Evolutionary conservation across 352 stramenopile genomes (phyloP).

Genomic region (Pythium guiyangense): DNA sequence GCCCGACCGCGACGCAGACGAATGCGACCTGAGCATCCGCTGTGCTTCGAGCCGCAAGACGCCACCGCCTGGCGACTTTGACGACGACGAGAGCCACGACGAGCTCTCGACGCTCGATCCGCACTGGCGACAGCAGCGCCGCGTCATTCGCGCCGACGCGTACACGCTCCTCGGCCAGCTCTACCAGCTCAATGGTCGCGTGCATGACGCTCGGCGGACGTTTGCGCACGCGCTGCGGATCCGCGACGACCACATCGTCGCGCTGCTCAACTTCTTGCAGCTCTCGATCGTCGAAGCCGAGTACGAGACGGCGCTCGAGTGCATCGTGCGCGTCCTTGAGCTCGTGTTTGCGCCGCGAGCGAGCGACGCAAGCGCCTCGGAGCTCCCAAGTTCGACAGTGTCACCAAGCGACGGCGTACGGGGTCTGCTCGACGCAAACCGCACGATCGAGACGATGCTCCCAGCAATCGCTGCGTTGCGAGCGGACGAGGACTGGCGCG

Average conservation of each 20-base stretch:
- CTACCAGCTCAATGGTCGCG: conserved; percentile 32
- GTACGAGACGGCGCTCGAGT: conserved; percentile 35
- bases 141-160: conserved; percentile 35
- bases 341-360: conserved; percentile 9
- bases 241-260: conserved; percentile 32
- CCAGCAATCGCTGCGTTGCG: conserved; percentile 10
- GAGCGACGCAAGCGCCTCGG: neutral
- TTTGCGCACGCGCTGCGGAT: conserved; percentile 29
- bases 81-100: conserved; percentile 18
- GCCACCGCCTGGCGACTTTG: neutral
- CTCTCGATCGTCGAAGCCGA: conserved; percentile 25
- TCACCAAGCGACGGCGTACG: neutral
- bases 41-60: neutral
- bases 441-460: conserved; percentile 20
- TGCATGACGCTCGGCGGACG: conserved; percentile 13
- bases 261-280: conserved; percentile 43
- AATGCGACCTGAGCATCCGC: too few relatives aligned
- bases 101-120: conserved; percentile 9
- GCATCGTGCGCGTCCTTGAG: conserved; percentile 27
- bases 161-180: conserved; percentile 30
- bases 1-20: conserved; percentile 1
- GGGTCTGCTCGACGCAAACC: conserved; percentile 25
- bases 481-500: conserved; percentile 4
- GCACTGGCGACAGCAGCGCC: conserved; percentile 27
- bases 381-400: neutral